Conservation (phyloP, 345 rosid species). For the Abelmoschus esculentus region DNA sequence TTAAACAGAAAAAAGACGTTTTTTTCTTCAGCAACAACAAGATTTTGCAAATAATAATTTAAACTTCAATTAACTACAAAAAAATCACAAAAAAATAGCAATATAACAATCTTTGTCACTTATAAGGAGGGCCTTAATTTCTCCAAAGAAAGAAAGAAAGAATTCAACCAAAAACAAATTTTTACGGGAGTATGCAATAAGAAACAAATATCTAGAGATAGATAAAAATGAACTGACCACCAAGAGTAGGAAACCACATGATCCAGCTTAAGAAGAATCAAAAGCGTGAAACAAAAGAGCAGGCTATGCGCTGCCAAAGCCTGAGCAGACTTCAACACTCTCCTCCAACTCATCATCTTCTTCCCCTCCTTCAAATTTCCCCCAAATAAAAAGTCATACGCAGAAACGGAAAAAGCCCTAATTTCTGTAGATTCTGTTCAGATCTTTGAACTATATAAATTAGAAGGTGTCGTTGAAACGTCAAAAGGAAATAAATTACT, state of each 20-base stretch:
- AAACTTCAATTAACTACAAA: neutral
- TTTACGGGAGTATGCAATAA: neutral
- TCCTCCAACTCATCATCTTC: conserved; percentile 51
- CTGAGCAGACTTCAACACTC: conserved; percentile 82
- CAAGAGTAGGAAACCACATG: conserved; percentile 52
- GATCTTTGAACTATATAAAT: too few species aligned
- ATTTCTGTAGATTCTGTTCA: too few species aligned
- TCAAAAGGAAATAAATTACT: too few species aligned
- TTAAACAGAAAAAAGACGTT: neutral
- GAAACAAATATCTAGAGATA: conserved; percentile 2
- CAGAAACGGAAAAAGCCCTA: too few species aligned
- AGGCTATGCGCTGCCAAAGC: conserved; percentile 72
- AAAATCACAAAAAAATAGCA: neutral
- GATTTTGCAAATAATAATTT: neutral
- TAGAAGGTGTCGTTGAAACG: too few species aligned
- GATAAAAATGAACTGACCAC: conserved; percentile 49
- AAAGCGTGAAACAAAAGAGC: conserved; percentile 60
- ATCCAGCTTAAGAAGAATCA: conserved; percentile 72
- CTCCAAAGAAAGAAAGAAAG: neutral
- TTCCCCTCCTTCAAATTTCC: neutral
- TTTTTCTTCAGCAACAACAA: neutral
- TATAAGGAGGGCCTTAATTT: neutral
- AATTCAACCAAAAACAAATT: conserved; percentile 9
- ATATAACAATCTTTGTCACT: neutral
- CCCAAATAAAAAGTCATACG: too few species aligned